A percentile compares a stretch with the other conserved stretches of the same genome.
Conservation (phyloP, 768 basidiomycete genomes). For the Lactarius akahatsu region DNA sequence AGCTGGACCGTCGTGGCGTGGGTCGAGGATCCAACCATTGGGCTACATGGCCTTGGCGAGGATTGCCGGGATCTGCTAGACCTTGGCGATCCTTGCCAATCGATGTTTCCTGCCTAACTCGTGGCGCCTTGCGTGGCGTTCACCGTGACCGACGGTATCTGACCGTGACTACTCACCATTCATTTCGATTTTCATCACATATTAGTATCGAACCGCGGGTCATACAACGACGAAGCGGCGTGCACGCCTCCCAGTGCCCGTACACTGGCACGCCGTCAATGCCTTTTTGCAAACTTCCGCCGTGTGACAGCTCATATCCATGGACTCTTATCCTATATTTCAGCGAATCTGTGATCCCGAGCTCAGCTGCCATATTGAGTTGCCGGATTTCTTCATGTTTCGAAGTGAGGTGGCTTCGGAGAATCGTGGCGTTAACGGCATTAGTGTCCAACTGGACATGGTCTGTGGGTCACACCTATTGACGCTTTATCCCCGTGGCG, state of each 20-base stretch:
- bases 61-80: not conserved
- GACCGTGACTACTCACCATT: not conserved
- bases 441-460: slow-evolving; percentile 1
- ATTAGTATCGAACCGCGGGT: not conserved
- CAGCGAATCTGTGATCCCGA: slow-evolving; percentile 1
- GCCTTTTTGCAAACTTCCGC: not conserved
- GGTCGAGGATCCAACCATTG: not conserved
- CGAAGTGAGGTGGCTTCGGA: not conserved
- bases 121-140: not conserved
- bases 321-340: not conserved
- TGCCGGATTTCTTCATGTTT: slow-evolving; percentile 5
- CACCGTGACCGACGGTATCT: no score
- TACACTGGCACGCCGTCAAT: not conserved
- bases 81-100: not conserved
- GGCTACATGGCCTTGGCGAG: not conserved
- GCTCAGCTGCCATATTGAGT: not conserved
- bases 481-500: slow-evolving; percentile 4
- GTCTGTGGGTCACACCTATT: slow-evolving; percentile 2
- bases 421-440: slow-evolving; percentile 15
- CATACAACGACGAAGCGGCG: not conserved
- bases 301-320: not conserved
- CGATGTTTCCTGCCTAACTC: not conserved
- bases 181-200: not conserved
- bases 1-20: not conserved
- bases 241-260: not conserved